phyloP scores from a whole-genome alignment of 1,284 basidiomycete species.

The Sanghuangporus sanghuang region DNA sequence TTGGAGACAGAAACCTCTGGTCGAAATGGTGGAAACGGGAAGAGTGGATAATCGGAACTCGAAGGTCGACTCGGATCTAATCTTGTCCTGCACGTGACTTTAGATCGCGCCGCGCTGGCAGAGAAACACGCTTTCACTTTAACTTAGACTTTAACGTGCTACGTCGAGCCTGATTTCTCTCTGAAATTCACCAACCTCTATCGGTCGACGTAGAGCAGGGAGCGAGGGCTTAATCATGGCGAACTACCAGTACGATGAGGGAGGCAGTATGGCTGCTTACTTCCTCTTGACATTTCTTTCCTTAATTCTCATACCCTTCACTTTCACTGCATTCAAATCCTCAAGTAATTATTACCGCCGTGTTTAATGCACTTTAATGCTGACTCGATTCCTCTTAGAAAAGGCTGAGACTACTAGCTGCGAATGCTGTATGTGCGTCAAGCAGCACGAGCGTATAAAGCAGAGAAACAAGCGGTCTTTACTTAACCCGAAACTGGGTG shows the following conservation, averaged over 20 bases:
- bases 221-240: constrained; percentile 42
- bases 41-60: neutral
- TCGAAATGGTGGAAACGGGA: neutral
- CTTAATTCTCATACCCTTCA: constrained; percentile 73
- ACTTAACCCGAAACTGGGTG: constrained; percentile 37
- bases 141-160: neutral
- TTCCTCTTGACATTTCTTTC: constrained; percentile 85
- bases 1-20: neutral
- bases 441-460: constrained; percentile 47
- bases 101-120: constrained; percentile 7
- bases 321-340: constrained; percentile 42
- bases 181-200: neutral
- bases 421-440: constrained; percentile 58
- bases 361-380: neutral
- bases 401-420: constrained; percentile 41
- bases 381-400: constrained; percentile 18
- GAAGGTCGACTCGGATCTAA: neutral
- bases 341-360: constrained; percentile 32
- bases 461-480: constrained; percentile 41
- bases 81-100: constrained; percentile 1
- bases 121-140: neutral
- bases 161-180: neutral
- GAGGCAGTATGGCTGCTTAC: constrained; percentile 84
- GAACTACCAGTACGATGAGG: constrained; percentile 84
- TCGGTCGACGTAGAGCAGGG: constrained; percentile 11